Percentiles rank a stretch among this genome's conserved stretches.
These are phyloP conservation scores for Gaertneriomyces semiglobifer DNA, from an alignment of 192 early-diverging fungal species.

Conservation along the genomic window DNA sequence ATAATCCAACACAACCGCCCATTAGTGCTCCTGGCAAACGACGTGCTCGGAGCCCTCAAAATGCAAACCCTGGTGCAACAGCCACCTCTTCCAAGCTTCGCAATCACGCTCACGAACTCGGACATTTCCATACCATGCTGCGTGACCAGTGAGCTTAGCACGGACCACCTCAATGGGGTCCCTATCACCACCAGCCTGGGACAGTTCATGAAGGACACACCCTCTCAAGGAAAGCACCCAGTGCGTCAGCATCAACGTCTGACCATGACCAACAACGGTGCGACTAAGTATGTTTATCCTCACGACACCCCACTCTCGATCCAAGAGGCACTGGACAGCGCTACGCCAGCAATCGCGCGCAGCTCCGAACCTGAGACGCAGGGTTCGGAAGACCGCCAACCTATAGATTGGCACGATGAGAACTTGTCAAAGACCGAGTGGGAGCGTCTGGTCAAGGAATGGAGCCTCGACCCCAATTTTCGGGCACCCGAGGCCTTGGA, in stretches of 20 bases:
- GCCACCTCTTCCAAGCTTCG: conserved; percentile 4
- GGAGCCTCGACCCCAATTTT: neutral
- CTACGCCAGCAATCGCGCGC: too few species aligned
- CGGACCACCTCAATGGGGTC: conserved; percentile 1
- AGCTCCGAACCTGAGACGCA: neutral
- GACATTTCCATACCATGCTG: conserved; percentile 8
- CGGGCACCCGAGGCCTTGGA: neutral
- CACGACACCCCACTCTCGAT: too few species aligned
- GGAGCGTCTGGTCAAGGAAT: neutral
- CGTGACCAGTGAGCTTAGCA: neutral
- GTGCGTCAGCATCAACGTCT: too few species aligned
- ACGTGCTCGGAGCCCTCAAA: neutral
- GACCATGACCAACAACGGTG: too few species aligned
- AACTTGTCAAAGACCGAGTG: neutral
- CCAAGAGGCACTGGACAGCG: neutral
- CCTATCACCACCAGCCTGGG: neutral
- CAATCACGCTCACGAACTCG: conserved; percentile 8
- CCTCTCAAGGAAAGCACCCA: too few species aligned
- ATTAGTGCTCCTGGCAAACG: conserved; percentile 1
- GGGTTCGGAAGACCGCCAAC: too few species aligned
- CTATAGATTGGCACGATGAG: too few species aligned
- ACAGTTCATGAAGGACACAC: too few species aligned
- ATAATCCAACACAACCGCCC: neutral
- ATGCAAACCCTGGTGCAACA: neutral
- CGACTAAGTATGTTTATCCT: too few species aligned